These are phyloP conservation scores for Cryptococcus floricola DNA, from an alignment of 1,284 basidiomycete species.

Conservation along the genomic window DNA sequence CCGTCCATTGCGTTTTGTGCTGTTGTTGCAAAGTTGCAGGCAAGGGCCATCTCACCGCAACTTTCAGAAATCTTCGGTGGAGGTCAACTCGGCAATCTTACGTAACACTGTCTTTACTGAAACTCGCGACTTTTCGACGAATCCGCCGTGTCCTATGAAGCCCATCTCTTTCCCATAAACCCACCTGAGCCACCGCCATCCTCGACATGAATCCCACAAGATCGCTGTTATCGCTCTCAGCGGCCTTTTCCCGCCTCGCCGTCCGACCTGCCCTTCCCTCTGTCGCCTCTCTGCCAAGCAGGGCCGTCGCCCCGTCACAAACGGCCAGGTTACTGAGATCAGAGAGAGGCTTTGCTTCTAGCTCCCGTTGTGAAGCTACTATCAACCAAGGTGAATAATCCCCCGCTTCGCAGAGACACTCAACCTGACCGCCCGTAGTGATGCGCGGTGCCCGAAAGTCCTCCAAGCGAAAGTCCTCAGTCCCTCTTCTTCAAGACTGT, in stretches of 20 bases:
- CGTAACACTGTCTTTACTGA: background rate
- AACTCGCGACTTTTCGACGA: background rate
- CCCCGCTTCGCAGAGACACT: background rate
- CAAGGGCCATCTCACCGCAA: background rate
- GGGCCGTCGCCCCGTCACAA: conserved; percentile 44
- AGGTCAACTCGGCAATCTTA: background rate
- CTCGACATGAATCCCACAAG: conserved; percentile 13
- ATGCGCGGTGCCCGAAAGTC: conserved; percentile 51
- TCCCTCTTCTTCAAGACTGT: conserved; percentile 71
- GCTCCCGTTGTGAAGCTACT: conserved; percentile 60
- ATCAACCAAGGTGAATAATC: conserved; percentile 63
- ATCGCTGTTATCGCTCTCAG: conserved; percentile 22
- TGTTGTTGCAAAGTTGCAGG: too few relatives aligned
- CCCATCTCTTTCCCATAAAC: background rate
- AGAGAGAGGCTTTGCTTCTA: conserved; percentile 58
- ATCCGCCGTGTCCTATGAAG: background rate
- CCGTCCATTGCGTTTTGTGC: conserved; percentile 23
- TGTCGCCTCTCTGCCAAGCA: background rate
- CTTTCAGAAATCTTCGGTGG: conserved; percentile 2
- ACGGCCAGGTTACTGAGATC: conserved; percentile 18
- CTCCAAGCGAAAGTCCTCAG: conserved; percentile 56
- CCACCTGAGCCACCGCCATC: background rate
- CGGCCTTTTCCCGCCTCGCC: conserved; percentile 28
- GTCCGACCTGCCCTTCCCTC: conserved; percentile 11
- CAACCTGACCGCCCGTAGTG: conserved; percentile 26